Evolutionary conservation across 495 filamentous ascomycete species (phyloP).

Genomic region (Hypoxylon fragiforme): DNA sequence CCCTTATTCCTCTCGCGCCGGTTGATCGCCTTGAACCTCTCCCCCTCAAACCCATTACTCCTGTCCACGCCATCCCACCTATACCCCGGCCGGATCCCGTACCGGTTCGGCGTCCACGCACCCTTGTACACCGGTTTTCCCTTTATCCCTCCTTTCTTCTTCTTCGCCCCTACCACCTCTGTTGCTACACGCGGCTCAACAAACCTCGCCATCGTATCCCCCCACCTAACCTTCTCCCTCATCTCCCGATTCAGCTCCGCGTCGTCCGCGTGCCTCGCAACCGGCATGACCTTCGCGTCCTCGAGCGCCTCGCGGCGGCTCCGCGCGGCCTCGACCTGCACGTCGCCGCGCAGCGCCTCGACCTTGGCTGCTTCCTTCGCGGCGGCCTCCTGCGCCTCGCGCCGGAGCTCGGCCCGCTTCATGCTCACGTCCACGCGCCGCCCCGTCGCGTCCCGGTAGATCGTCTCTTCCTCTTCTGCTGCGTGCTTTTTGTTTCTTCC

Average conservation of each 20-base stretch:
- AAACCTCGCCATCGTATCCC: conserved; percentile 89
- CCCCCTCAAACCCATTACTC: conserved; percentile 90
- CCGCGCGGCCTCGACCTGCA: conserved; percentile 67
- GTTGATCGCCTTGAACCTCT: conserved; percentile 89
- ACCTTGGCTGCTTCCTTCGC: conserved; percentile 61
- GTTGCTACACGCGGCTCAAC: conserved; percentile 47
- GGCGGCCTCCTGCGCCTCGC: conserved; percentile 70
- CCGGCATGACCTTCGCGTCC: conserved; percentile 76
- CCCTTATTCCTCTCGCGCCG: conserved; percentile 69
- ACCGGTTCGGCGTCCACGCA: conserved; percentile 82
- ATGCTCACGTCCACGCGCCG: conserved; percentile 88
- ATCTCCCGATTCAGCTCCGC: conserved; percentile 80
- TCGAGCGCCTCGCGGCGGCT: conserved; percentile 61
- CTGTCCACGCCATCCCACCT: conserved; percentile 98
- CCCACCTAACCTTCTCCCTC: conserved; percentile 76
- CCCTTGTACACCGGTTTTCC: conserved; percentile 81
- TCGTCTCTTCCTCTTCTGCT: conserved; percentile 64
- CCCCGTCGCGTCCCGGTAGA: conserved; percentile 92
- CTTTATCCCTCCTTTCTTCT: conserved; percentile 44
- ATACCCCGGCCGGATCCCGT: conserved; percentile 89
- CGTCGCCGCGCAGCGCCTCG: conserved; percentile 77
- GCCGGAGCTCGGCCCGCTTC: conserved; percentile 81
- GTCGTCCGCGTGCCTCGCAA: conserved; percentile 83
- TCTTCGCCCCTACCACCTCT: background rate
- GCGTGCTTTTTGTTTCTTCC: no score